These are phyloP conservation scores for Brassica cretica DNA, from an alignment of 345 rosid genomes.

Conservation along the genomic window DNA sequence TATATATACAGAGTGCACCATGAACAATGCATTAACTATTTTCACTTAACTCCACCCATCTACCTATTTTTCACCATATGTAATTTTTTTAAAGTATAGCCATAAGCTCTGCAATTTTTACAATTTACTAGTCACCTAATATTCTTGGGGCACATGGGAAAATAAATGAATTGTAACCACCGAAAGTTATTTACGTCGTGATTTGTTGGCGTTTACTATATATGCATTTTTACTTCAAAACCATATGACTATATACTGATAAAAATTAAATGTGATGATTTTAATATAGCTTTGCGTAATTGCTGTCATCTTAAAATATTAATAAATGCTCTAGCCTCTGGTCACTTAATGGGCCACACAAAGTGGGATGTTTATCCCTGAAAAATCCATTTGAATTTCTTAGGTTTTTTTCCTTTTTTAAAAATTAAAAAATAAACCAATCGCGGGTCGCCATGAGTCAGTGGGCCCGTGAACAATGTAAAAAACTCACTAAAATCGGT, in stretches of 20 bases:
- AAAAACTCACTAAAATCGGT: no score
- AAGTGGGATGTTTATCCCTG: no score
- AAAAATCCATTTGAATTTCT: no score
- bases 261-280: neutral
- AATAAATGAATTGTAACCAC: neutral
- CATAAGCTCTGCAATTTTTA: neutral
- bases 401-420: no score
- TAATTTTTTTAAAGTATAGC: neutral
- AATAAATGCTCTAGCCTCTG: neutral
- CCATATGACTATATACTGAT: neutral
- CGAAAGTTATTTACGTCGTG: neutral
- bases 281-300: neutral
- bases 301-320: neutral
- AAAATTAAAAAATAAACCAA: no score
- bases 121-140: neutral
- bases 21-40: neutral
- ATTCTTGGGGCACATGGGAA: conserved; percentile 2
- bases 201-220: neutral
- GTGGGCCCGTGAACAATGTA: no score
- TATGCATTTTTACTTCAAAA: neutral
- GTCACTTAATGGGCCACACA: neutral
- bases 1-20: neutral
- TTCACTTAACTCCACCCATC: conserved; percentile 1
- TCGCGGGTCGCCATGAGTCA: no score
- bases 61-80: conserved; percentile 12